Percentiles rank a stretch among this genome's conserved stretches.
These are phyloP conservation scores for Nakazawaea siamensis DNA, from an alignment of 805 yeast species.

Conservation along the genomic window DNA sequence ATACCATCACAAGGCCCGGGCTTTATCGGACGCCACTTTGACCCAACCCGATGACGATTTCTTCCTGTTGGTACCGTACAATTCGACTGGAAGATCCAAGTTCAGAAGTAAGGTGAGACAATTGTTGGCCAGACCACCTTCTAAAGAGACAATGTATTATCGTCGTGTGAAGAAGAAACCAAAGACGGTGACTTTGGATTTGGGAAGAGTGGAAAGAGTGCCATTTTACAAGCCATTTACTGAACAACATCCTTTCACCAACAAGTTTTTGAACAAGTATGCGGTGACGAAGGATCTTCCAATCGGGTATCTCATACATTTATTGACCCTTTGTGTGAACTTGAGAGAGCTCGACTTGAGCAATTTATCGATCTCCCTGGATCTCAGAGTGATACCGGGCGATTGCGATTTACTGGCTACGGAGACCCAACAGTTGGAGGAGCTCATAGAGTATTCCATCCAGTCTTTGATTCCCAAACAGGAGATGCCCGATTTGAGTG, in stretches of 20 bases:
- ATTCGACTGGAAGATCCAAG: not conserved
- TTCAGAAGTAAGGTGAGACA: not conserved
- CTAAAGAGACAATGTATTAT: not conserved
- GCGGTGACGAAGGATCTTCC: slow-evolving; percentile 72
- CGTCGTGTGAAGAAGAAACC: slow-evolving; percentile 3
- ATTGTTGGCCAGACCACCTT: not conserved
- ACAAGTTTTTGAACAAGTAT: slow-evolving; percentile 53
- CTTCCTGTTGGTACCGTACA: not conserved
- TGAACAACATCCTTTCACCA: slow-evolving; percentile 50
- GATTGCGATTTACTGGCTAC: slow-evolving; percentile 12
- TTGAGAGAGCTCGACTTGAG: slow-evolving; percentile 49
- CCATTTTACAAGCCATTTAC: slow-evolving; percentile 24
- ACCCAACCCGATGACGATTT: slow-evolving; percentile 3
- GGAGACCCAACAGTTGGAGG: not conserved
- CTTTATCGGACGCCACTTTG: slow-evolving; percentile 10
- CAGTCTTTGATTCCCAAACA: not conserved
- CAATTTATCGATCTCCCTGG: slow-evolving; percentile 54
- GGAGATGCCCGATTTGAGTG: no score
- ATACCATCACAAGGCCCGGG: slow-evolving; percentile 5
- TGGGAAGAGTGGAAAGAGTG: slow-evolving; percentile 8
- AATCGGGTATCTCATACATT: slow-evolving; percentile 62
- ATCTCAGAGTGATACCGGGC: slow-evolving; percentile 44
- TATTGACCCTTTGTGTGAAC: slow-evolving; percentile 61
- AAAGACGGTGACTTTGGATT: slow-evolving; percentile 3
- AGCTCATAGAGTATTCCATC: not conserved